These are phyloP conservation scores for Fraxinus platypoda DNA, from an alignment of 305 asterid genomes.

Conservation along the genomic window DNA sequence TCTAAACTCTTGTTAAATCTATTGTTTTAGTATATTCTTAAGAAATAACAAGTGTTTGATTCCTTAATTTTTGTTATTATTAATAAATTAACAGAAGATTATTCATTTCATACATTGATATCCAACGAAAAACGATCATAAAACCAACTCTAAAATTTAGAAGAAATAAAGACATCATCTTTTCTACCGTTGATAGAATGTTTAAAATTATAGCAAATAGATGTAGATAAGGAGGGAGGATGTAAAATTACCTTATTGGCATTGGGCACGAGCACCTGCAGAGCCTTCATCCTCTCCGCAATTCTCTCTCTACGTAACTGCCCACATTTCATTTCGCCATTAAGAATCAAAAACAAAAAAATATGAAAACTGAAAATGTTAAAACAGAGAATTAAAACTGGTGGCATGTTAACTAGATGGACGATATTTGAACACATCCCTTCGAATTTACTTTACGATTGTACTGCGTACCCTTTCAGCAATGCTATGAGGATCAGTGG, in stretches of 20 bases:
- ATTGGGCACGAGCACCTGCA: constrained; percentile 91
- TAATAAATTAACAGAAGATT: background rate
- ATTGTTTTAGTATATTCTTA: background rate
- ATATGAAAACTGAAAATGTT: background rate
- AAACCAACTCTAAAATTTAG: background rate
- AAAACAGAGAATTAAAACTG: background rate
- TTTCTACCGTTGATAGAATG: background rate
- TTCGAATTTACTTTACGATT: constrained; percentile 10
- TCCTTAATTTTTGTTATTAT: background rate
- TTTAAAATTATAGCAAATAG: constrained; percentile 9
- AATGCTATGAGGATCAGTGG: constrained; percentile 94
- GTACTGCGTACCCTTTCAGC: constrained; percentile 67
- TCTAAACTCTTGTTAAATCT: background rate
- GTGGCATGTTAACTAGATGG: background rate
- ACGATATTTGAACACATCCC: background rate
- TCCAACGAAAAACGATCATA: background rate
- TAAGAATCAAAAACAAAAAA: background rate
- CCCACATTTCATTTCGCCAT: constrained; percentile 28
- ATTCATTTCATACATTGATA: background rate
- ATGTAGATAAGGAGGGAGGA: background rate
- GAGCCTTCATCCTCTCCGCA: constrained; percentile 90
- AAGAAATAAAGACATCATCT: background rate
- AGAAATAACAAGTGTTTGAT: background rate
- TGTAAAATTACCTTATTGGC: constrained; percentile 69
- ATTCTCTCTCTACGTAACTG: constrained; percentile 98